These are phyloP conservation scores for Acanthamoeba sp. DNA, from an alignment of 208 protist species.

Conservation along the genomic window DNA sequence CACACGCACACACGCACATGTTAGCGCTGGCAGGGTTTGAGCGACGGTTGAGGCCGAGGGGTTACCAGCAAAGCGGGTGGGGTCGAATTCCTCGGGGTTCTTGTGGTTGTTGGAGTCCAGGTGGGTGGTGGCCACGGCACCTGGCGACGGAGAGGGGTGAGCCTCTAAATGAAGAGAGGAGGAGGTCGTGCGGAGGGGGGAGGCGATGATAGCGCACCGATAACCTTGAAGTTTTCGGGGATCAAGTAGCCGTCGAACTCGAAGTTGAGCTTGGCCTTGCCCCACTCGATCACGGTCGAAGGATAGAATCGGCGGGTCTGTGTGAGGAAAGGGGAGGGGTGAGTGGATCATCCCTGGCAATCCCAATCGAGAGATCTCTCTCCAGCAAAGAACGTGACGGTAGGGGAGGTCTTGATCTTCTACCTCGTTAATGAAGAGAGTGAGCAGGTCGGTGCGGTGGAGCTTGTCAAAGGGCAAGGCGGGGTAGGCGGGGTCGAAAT, in stretches of 20 bases:
- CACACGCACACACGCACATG: background rate
- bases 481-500: background rate
- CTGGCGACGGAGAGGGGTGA: background rate
- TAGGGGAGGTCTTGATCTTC: too few species aligned
- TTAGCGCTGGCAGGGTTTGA: background rate
- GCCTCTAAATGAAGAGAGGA: background rate
- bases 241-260: background rate
- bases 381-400: too few species aligned
- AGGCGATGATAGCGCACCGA: background rate
- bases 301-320: constrained; percentile 29
- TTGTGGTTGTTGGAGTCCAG: background rate
- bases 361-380: too few species aligned
- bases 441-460: background rate
- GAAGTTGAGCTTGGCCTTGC: constrained; percentile 33
- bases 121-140: constrained; percentile 4
- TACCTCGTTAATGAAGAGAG: constrained; percentile 40
- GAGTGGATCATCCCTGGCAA: too few species aligned
- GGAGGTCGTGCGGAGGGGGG: background rate
- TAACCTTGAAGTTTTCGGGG: constrained; percentile 4
- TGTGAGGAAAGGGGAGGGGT: background rate
- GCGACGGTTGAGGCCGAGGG: background rate
- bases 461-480: constrained; percentile 37
- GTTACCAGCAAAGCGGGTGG: background rate
- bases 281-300: background rate
- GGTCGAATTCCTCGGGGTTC: background rate